These are phyloP conservation scores for Euphorbia corollata DNA, from an alignment of 441 rosid genomes.

Conservation along the genomic window DNA sequence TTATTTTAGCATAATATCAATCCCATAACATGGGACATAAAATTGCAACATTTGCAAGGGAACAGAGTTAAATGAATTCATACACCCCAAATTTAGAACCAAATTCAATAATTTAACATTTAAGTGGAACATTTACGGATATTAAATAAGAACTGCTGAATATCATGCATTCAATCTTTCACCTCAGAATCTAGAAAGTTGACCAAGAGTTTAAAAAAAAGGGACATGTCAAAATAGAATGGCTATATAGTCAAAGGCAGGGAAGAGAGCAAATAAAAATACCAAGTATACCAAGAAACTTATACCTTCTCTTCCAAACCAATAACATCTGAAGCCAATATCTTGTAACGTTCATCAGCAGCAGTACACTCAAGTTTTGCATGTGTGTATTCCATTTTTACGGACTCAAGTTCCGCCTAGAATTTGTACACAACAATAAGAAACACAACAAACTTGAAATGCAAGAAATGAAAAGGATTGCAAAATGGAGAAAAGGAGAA, in stretches of 20 bases:
- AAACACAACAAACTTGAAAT: neutral
- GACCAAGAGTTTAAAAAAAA: neutral
- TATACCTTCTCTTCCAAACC: constrained; percentile 97
- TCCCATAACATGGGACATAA: neutral
- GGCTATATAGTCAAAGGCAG: neutral
- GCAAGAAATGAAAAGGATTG: neutral
- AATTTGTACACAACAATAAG: constrained; percentile 14
- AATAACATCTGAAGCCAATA: constrained; percentile 94
- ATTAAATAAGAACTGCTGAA: neutral
- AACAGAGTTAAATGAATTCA: neutral
- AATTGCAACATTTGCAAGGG: neutral
- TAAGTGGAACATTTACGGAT: neutral
- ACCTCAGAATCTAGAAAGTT: constrained; percentile 6
- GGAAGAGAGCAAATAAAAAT: neutral
- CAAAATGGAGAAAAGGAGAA: neutral
- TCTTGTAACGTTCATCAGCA: constrained; percentile 84
- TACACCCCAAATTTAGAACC: neutral
- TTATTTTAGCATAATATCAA: too few relatives aligned
- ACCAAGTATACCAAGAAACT: constrained; percentile 15
- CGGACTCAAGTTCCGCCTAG: constrained; percentile 82
- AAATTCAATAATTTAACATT: neutral
- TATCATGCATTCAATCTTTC: neutral
- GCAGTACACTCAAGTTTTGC: constrained; percentile 81
- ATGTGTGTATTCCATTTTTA: constrained; percentile 59
- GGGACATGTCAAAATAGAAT: neutral